These are phyloP conservation scores for Fusarium denticulatum DNA, from an alignment of 2,329 filamentous ascomycete species.

Conservation along the genomic window DNA sequence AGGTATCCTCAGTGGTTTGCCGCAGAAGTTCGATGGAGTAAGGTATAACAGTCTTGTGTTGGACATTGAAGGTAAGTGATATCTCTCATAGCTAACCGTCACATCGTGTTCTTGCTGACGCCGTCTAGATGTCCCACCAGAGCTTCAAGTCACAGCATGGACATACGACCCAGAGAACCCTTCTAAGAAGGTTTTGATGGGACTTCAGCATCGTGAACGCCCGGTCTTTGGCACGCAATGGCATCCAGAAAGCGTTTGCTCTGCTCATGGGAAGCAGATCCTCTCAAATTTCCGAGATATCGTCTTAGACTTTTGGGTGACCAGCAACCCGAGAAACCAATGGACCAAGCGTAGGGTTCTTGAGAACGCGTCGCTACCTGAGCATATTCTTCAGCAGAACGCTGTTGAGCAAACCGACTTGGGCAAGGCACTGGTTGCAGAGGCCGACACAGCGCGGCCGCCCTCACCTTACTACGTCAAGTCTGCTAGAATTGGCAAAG, in stretches of 20 bases:
- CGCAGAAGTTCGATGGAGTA: neutral
- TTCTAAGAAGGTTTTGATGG: neutral
- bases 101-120: neutral
- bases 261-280: neutral
- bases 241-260: neutral
- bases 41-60: neutral
- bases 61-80: neutral
- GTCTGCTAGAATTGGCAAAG: neutral
- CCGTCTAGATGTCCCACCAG: neutral
- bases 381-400: neutral
- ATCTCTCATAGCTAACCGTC: rapidly evolving
- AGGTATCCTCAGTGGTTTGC: neutral
- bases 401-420: neutral
- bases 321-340: neutral
- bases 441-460: neutral
- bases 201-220: neutral
- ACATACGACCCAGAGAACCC: neutral
- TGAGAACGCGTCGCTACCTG: neutral
- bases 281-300: neutral
- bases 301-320: neutral
- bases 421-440: neutral
- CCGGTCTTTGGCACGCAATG: neutral
- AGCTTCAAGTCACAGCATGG: neutral
- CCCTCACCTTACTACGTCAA: neutral
- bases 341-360: neutral